Base-by-base conservation (phyloP, 129 eudicot species). In the Tagetes patula region DNA sequence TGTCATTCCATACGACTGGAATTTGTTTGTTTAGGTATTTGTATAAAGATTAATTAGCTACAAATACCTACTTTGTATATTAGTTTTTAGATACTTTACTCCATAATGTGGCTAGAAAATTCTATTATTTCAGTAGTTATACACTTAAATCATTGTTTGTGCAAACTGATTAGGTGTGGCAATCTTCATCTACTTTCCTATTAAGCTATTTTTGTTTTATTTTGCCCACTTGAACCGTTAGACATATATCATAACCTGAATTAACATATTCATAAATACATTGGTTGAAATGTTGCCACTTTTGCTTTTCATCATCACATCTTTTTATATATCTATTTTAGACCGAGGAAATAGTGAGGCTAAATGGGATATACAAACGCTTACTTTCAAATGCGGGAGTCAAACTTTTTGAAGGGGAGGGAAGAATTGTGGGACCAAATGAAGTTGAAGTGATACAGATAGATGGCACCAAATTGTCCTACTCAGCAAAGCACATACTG, bases 331-430 rank as follows among this genome's bases (percentile, higher is more conserved):
- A n/a, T n/a, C n/a, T n/a, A 42, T 71, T 76, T 79, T 87, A 91
- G 97, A 91, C 97, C 0, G 91, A 89, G 40, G 96, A 92, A 82
- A 92, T 92, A 61, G 70, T 89, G 50, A 77, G 97, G 79, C 79
- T 92, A 63, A 89, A 75, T 85, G 91, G 89, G 38, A 89, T 92
- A 32, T 89, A 89, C 78, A 92, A 92, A 73, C 91, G 91, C 49
- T 62, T 92, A 71, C 93, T 92, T 80, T 79, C 94, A 75, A 88
- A 85, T 84, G 89, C 97, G 8, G 94, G 91, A 49, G 94, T 92
- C 36, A 92, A 92, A 81, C 83, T 89, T 61, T 92, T 76, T 80
- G 97, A 92, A 86, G 97, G 97, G 65, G 94, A 89, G 75, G 94
- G 97, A 30, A 89, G 81, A 72, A 69, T 89, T 53, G 86, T 83